These are phyloP conservation scores for Fraxinus xanthoxyloides DNA, from an alignment of 305 asterid genomes.

Conservation along the genomic window DNA sequence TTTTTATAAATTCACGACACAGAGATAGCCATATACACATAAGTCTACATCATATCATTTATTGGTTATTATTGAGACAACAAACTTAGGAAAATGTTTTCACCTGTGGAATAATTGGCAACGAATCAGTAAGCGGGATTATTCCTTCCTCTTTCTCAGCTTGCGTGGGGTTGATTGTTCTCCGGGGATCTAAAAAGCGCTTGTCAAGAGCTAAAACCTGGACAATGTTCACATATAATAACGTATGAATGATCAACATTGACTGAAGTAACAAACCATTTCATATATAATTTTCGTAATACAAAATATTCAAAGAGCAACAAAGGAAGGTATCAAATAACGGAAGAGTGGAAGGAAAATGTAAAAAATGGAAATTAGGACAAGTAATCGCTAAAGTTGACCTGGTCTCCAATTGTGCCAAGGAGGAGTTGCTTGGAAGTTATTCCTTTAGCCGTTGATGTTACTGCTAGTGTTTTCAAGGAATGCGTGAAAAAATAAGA, in stretches of 20 bases:
- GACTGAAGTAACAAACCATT: neutral
- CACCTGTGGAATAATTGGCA: slow-evolving; percentile 96
- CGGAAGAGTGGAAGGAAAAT: slow-evolving; percentile 9
- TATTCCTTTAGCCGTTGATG: slow-evolving; percentile 92
- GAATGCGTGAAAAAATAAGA: slow-evolving; percentile 88
- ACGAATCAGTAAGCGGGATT: slow-evolving; percentile 87
- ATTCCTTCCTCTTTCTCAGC: slow-evolving; percentile 99
- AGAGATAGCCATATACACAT: slow-evolving; percentile 5
- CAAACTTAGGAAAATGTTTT: slow-evolving; percentile 16
- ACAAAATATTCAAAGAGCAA: slow-evolving; percentile 5
- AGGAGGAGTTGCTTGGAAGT: slow-evolving; percentile 93
- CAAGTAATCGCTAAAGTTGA: slow-evolving; percentile 26
- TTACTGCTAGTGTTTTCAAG: slow-evolving; percentile 77
- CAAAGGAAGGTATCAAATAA: slow-evolving; percentile 5
- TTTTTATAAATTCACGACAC: neutral
- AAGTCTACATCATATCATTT: neutral
- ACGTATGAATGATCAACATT: neutral
- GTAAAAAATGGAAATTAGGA: slow-evolving; percentile 3
- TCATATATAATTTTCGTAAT: neutral
- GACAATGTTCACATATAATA: slow-evolving; percentile 16
- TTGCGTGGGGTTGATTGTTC: slow-evolving; percentile 82
- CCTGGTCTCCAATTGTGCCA: slow-evolving; percentile 97
- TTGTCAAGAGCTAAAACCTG: slow-evolving; percentile 99
- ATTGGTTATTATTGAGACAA: neutral
- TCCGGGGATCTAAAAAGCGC: slow-evolving; percentile 88